These are phyloP conservation scores for Phytopythium oedochilum DNA, from an alignment of 352 stramenopile species.

Conservation along the genomic window DNA sequence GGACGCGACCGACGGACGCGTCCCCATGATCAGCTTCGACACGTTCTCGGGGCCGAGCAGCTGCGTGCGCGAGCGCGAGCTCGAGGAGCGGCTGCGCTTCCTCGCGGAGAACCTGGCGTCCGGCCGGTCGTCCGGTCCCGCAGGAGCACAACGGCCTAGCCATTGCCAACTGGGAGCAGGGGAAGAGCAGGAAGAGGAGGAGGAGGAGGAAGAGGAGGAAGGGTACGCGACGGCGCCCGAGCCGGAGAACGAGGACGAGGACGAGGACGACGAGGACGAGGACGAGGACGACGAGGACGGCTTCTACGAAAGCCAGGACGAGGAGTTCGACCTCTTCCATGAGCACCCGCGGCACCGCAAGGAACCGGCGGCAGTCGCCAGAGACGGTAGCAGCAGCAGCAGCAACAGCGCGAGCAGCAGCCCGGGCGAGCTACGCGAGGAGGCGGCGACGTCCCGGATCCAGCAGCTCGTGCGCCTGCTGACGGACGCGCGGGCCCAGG, in stretches of 20 bases:
- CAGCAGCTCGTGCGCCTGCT: constrained; percentile 57
- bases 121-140: too few species aligned
- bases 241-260: constrained; percentile 4
- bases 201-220: constrained; percentile 9
- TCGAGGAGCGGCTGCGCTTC: constrained; percentile 17
- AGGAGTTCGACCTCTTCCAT: constrained; percentile 38
- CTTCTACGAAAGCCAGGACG: constrained; percentile 29
- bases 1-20: not conserved
- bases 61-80: constrained; percentile 29
- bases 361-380: not conserved
- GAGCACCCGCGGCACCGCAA: constrained; percentile 10
- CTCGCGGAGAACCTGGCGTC: constrained; percentile 15
- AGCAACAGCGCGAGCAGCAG: constrained; percentile 4
- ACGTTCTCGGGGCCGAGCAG: constrained; percentile 46
- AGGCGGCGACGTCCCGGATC: constrained; percentile 25
- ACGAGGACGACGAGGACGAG: not conserved
- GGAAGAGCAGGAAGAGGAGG: not conserved
- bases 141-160: too few species aligned
- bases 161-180: not conserved
- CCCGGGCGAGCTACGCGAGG: constrained; percentile 1
- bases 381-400: constrained; percentile 1
- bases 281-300: constrained; percentile 18
- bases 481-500: constrained; percentile 29
- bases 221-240: constrained; percentile 9
- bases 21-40: constrained; percentile 73